phyloP scores from a whole-genome alignment of 2,329 filamentous ascomycete genomes.

The Pseudofabraea citricarpa region DNA sequence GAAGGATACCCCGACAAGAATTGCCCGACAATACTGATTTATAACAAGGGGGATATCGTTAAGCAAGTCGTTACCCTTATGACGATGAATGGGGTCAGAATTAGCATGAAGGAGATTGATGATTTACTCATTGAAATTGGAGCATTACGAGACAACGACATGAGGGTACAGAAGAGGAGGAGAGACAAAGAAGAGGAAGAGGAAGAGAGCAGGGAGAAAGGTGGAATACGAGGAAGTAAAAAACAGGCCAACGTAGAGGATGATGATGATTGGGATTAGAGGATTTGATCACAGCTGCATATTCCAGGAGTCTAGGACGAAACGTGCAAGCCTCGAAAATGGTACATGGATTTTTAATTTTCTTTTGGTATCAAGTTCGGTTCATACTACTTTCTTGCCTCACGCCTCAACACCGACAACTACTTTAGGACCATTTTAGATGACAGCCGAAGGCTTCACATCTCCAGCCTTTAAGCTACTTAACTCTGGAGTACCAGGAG shows the following conservation, averaged over 20 bases:
- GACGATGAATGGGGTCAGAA: conserved; percentile 69
- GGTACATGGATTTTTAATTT: no score
- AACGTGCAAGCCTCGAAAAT: no score
- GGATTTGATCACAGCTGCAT: no score
- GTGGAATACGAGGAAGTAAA: conserved; percentile 21
- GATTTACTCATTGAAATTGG: conserved; percentile 76
- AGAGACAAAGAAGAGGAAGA: conserved; percentile 25
- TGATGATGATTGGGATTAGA: conserved; percentile 51
- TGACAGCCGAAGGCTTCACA: conserved; percentile 9
- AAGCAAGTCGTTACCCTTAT: conserved; percentile 87
- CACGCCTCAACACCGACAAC: not conserved
- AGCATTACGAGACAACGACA: conserved; percentile 72
- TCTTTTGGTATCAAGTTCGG: no score
- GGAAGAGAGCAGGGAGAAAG: conserved; percentile 24
- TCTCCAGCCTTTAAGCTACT: conserved; percentile 31
- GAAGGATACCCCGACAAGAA: conserved; percentile 95
- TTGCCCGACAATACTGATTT: conserved; percentile 88
- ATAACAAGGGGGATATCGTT: conserved; percentile 87
- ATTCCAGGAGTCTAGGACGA: no score
- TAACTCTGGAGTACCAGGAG: conserved; percentile 43
- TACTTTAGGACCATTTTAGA: not conserved
- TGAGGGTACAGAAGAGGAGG: conserved; percentile 51
- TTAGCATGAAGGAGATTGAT: conserved; percentile 71
- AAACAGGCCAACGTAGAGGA: conserved; percentile 25
- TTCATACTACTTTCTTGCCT: no score